Conservation (phyloP, 1,284 basidiomycete genomes). For the Porodaedalea pini region DNA sequence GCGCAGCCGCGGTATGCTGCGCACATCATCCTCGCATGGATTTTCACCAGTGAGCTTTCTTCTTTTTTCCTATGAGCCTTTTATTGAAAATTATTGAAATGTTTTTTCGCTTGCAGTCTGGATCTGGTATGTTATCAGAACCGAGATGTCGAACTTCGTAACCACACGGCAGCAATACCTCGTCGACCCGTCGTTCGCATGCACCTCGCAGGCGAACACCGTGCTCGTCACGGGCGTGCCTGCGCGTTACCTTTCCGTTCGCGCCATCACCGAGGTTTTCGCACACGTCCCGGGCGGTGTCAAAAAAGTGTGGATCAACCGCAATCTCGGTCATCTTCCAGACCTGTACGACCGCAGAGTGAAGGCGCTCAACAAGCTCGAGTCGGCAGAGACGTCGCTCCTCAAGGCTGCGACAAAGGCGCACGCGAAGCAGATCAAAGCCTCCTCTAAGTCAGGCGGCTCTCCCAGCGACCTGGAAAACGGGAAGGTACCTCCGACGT, state of each 20-base stretch:
- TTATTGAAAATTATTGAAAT: not conserved
- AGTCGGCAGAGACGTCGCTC: constrained; percentile 80
- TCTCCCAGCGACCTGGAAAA: not conserved
- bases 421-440: constrained; percentile 43
- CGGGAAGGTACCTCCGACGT: constrained; percentile 29
- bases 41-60: constrained; percentile 65
- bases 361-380: constrained; percentile 74
- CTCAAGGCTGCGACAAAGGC: constrained; percentile 73
- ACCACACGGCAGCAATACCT: constrained; percentile 83
- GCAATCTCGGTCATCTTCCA: constrained; percentile 81
- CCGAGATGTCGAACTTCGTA: constrained; percentile 81
- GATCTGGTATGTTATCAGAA: constrained; percentile 79
- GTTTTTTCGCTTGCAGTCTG: constrained; percentile 49
- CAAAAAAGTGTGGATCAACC: constrained; percentile 86
- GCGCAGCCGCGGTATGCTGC: constrained; percentile 67
- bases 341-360: constrained; percentile 78
- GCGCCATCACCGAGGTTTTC: constrained; percentile 67
- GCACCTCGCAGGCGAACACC: constrained; percentile 80
- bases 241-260: constrained; percentile 62
- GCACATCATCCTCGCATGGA: constrained; percentile 69
- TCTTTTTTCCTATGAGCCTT: constrained; percentile 29
- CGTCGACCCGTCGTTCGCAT: constrained; percentile 67
- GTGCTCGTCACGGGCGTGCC: constrained; percentile 92
- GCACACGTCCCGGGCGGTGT: constrained; percentile 80
- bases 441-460: constrained; percentile 44